Conservation (phyloP, 768 basidiomycete genomes). For the Podaxis carcinomalis region DNA sequence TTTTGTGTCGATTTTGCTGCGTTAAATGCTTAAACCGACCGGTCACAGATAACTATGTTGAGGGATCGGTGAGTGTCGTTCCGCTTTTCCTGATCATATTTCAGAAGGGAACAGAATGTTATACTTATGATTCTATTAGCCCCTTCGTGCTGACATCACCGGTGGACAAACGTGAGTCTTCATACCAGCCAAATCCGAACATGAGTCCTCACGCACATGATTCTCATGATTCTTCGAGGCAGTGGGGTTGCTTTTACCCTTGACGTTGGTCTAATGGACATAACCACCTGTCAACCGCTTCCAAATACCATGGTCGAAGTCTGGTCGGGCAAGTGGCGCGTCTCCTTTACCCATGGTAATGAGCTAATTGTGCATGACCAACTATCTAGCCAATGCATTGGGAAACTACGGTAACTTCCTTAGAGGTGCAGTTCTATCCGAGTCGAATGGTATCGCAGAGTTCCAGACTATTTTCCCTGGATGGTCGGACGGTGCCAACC, state of each 20-base stretch:
- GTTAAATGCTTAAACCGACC: neutral
- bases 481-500: slow-evolving; percentile 29
- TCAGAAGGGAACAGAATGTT: neutral
- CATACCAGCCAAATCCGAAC: neutral
- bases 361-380: neutral
- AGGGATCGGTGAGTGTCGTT: neutral
- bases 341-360: neutral
- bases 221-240: neutral
- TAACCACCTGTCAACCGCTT: slow-evolving; percentile 35
- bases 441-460: slow-evolving; percentile 33
- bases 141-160: slow-evolving; percentile 22
- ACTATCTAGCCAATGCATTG: slow-evolving; percentile 26
- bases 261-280: slow-evolving; percentile 35
- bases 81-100: neutral
- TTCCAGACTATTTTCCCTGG: slow-evolving; percentile 34
- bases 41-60: slow-evolving; percentile 3
- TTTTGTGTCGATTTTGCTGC: too few species aligned
- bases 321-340: slow-evolving; percentile 22
- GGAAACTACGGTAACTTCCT: slow-evolving; percentile 31
- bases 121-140: slow-evolving; percentile 10
- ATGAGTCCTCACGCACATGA: neutral
- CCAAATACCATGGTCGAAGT: slow-evolving; percentile 34
- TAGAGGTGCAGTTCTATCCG: slow-evolving; percentile 29
- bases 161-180: slow-evolving; percentile 23
- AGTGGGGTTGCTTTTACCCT: slow-evolving; percentile 33